Percentiles rank a stretch among this genome's conserved stretches.
Conservation (phyloP, 176 grass and related monocot species). For the Hsuehochloa calcarea region DNA sequence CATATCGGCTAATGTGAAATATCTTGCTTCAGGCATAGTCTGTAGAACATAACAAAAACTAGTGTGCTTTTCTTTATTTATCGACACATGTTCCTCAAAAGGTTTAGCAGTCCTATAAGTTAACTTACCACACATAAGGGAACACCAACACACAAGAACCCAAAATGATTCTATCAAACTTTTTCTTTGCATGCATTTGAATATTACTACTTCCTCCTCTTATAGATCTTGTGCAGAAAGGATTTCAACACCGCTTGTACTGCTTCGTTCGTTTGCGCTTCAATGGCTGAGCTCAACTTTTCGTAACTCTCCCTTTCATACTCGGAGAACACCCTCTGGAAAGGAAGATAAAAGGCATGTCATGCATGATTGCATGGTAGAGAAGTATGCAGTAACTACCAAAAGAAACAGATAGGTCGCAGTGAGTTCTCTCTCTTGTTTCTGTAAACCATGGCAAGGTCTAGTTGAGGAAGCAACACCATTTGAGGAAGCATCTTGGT, state of each 20-base stretch:
- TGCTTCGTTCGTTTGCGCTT: constrained; percentile 52
- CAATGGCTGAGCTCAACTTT: constrained; percentile 54
- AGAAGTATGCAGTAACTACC: not conserved
- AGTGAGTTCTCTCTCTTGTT: not conserved
- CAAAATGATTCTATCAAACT: not conserved
- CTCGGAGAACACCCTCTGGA: constrained; percentile 42
- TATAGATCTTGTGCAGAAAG: constrained; percentile 68
- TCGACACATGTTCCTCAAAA: not conserved
- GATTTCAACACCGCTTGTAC: constrained; percentile 56
- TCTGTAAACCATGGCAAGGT: not conserved
- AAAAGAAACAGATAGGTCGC: not conserved
- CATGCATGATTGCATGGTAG: not conserved
- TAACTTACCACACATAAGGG: not conserved
- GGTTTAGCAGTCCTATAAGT: not conserved
- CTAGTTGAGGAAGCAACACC: not conserved
- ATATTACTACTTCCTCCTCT: constrained; percentile 44
- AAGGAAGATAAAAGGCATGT: not conserved
- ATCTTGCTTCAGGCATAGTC: not conserved
- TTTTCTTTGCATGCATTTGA: not conserved
- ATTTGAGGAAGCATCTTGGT: not conserved
- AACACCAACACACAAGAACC: not conserved
- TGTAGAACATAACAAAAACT: not conserved
- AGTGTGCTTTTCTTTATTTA: not conserved
- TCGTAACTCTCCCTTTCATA: constrained; percentile 48
- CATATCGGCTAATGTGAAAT: not conserved